Evolutionary conservation across 768 basidiomycete species (phyloP), one percentile per base, ranked within the genome.

Genomic region (Russula virescens): DNA sequence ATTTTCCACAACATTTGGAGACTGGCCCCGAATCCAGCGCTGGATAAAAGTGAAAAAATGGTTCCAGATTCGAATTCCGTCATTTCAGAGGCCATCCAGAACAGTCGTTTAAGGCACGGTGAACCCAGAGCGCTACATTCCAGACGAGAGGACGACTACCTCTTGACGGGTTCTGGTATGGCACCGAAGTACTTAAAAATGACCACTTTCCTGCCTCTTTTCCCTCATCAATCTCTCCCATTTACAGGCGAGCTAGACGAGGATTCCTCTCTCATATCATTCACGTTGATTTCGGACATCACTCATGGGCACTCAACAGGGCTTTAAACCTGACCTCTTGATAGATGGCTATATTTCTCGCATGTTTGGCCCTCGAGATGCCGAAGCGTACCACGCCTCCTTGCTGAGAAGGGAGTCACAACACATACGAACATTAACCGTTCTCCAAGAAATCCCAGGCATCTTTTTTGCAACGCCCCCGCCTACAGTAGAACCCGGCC

Each of bases 301-400:
- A 49, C 34, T 60, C 18, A 64, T 60, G 58, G 3, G 9, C 10
- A 0, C 5, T 35, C 47, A 35, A 5, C 50, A 14, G 31, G 31
- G 8, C 31, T 31, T 31, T 31, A 8, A 8, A 5, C n/a, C 21
- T 28, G 11, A 53, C 3, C 62, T 60, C 19, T 50, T 43, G 25
- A 21, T 64, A 26, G 63, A 64, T 21, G 58, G 63, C n/a, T 60
- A 64, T 18, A 11, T 59, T 21, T 19, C 63, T 16, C 4, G 10
- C 1, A 60, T 28, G 48, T 55, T 64, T 38, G 58, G 25, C 4
- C 46, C 58, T 46, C 23, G 0, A 14, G 42, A 0, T 38, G 53
- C 53, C 5, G 25, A 50, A 45, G 5, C 0, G 26, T 60, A 60
- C 40, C 47, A 60, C n/a, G 11, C 25, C 42, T 9, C n/a, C 14